These are phyloP conservation scores for Olyra latifolia DNA, from an alignment of 176 grass and related monocot species.

Conservation along the genomic window DNA sequence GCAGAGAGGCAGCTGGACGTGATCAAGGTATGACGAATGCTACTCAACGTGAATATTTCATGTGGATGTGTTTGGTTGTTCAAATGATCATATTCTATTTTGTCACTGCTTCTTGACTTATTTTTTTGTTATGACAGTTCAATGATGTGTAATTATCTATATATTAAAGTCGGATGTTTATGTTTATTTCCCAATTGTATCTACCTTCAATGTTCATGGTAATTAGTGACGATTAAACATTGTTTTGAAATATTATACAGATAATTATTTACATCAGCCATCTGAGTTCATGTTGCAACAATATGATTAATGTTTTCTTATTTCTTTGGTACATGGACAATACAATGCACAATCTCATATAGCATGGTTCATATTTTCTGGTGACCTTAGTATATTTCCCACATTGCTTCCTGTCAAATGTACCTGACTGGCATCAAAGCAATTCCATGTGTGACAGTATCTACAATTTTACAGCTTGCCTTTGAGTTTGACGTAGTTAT, in stretches of 20 bases:
- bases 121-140: conserved; percentile 18
- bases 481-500: conserved; percentile 3
- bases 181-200: not conserved
- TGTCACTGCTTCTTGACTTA: not conserved
- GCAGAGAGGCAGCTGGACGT: conserved; percentile 95
- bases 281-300: conserved; percentile 16
- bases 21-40: conserved; percentile 74
- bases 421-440: not conserved
- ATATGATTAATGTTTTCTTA: not conserved
- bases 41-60: conserved; percentile 28
- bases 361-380: conserved; percentile 12
- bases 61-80: not conserved
- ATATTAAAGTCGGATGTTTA: no score
- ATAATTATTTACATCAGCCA: conserved; percentile 6
- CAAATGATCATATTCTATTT: conserved; percentile 10
- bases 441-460: not conserved
- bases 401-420: not conserved
- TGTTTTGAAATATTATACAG: not conserved
- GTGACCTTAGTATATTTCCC: not conserved
- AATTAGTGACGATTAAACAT: conserved; percentile 3
- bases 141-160: not conserved
- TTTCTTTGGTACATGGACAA: conserved; percentile 14
- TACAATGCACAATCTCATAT: conserved; percentile 12
- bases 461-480: not conserved
- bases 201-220: conserved; percentile 25